These are phyloP conservation scores for Cutaneotrichosporon daszewskae DNA, from an alignment of 1,284 basidiomycete species.

Conservation along the genomic window DNA sequence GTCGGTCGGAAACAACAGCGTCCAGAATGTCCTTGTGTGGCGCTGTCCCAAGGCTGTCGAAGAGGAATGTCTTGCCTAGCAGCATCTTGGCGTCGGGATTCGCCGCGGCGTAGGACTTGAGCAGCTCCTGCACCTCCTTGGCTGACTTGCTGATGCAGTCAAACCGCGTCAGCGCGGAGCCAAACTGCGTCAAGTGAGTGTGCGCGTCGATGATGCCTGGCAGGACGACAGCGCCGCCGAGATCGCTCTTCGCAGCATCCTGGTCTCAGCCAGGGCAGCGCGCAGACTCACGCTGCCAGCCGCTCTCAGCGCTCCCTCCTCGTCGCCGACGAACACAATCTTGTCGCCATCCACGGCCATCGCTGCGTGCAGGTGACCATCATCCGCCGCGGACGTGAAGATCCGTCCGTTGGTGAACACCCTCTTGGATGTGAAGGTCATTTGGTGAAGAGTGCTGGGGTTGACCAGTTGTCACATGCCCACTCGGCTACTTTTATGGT, in stretches of 20 bases:
- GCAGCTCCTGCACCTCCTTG: slow-evolving; percentile 15
- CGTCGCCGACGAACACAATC: slow-evolving; percentile 17
- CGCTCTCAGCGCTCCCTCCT: background rate
- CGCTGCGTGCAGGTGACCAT: slow-evolving; percentile 15
- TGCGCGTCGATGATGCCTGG: slow-evolving; percentile 33
- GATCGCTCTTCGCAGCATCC: slow-evolving; percentile 6
- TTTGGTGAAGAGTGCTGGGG: too few species aligned
- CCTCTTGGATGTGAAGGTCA: background rate
- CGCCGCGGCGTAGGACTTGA: slow-evolving; percentile 1
- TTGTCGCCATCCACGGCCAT: slow-evolving; percentile 16
- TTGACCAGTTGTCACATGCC: too few species aligned
- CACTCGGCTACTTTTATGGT: too few species aligned
- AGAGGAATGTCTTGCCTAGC: slow-evolving; percentile 21
- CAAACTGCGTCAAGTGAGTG: slow-evolving; percentile 29
- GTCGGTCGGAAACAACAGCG: slow-evolving; percentile 19
- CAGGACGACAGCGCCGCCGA: slow-evolving; percentile 20
- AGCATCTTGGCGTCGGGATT: slow-evolving; percentile 14
- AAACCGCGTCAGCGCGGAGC: slow-evolving; percentile 17
- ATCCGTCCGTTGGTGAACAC: slow-evolving; percentile 24
- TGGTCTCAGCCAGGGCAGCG: background rate
- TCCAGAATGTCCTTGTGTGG: slow-evolving; percentile 22
- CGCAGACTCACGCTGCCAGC: background rate
- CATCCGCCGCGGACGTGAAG: slow-evolving; percentile 20
- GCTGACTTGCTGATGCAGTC: slow-evolving; percentile 9
- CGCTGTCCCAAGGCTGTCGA: slow-evolving; percentile 17